Evolutionary conservation across 345 rosid genomes (phyloP).

Genomic region (Adansonia digitata): DNA sequence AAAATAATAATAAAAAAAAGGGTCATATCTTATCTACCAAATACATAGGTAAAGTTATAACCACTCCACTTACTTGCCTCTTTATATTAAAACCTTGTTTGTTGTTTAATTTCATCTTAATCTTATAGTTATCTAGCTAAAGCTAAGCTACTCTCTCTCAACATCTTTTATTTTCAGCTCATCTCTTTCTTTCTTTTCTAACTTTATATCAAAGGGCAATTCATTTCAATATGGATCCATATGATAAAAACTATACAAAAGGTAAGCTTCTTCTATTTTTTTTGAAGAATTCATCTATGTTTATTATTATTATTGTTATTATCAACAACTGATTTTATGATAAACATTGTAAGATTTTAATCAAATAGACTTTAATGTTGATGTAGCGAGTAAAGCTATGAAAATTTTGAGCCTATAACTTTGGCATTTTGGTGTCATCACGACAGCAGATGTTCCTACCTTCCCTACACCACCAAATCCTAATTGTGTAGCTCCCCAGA

Average conservation of each 20-base stretch:
- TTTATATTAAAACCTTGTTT: background rate
- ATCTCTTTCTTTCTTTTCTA: background rate
- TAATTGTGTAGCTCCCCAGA: conserved; percentile 1
- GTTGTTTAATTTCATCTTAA: background rate
- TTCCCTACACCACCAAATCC: conserved; percentile 6
- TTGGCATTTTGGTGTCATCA: background rate
- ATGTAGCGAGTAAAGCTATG: background rate
- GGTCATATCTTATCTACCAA: background rate
- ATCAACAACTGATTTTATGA: background rate
- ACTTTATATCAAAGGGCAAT: background rate
- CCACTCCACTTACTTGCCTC: conserved; percentile 1
- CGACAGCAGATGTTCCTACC: background rate
- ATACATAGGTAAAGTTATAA: background rate
- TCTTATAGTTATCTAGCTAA: background rate
- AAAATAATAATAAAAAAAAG: background rate
- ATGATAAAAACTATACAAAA: background rate
- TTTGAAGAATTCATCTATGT: no score
- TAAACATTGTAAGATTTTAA: background rate
- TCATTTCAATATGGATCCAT: background rate
- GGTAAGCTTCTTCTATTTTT: background rate
- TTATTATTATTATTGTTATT: no score
- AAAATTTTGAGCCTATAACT: background rate
- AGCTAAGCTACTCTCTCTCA: no score
- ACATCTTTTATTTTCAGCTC: background rate
- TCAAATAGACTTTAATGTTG: no score